phyloP scores from a whole-genome alignment of 805 yeast species.

The Candida odintsovae region DNA sequence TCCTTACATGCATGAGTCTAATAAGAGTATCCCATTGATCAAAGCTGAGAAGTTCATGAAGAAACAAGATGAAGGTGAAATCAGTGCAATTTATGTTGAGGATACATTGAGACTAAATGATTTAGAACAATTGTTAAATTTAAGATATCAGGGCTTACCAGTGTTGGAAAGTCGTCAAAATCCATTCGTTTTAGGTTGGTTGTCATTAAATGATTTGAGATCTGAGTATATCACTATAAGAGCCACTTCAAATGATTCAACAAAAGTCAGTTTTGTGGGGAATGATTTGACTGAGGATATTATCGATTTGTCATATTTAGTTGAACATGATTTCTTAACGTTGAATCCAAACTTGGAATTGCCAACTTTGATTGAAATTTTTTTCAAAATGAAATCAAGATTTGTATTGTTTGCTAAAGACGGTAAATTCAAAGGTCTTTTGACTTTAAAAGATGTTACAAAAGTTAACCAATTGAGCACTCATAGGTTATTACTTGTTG shows the following conservation, averaged over 20 bases:
- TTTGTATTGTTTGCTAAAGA: constrained; percentile 20
- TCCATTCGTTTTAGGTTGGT: constrained; percentile 36
- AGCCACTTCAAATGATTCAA: constrained; percentile 1
- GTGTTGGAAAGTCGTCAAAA: constrained; percentile 31
- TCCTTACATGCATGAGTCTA: constrained; percentile 38
- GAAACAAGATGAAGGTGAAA: constrained; percentile 22
- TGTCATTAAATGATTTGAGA: constrained; percentile 32
- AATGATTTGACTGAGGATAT: background rate
- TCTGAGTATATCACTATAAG: constrained; percentile 21
- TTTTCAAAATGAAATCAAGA: constrained; percentile 25
- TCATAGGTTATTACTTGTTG: background rate
- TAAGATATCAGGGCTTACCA: constrained; percentile 37
- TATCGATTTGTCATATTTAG: constrained; percentile 9
- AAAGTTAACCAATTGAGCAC: constrained; percentile 6
- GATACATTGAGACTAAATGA: constrained; percentile 25
- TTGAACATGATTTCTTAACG: constrained; percentile 16
- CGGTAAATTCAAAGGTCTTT: constrained; percentile 18
- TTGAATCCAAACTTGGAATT: constrained; percentile 17
- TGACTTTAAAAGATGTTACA: constrained; percentile 22
- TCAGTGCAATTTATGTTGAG: constrained; percentile 26
- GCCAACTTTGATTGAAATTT: constrained; percentile 23
- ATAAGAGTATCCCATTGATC: constrained; percentile 33
- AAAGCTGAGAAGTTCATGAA: constrained; percentile 32
- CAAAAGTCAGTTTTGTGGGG: constrained; percentile 4
- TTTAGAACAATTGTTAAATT: constrained; percentile 17